Evolutionary conservation across 495 filamentous ascomycete genomes (phyloP), one percentile per base, ranked within the genome.

Genomic region (Letharia lupina): DNA sequence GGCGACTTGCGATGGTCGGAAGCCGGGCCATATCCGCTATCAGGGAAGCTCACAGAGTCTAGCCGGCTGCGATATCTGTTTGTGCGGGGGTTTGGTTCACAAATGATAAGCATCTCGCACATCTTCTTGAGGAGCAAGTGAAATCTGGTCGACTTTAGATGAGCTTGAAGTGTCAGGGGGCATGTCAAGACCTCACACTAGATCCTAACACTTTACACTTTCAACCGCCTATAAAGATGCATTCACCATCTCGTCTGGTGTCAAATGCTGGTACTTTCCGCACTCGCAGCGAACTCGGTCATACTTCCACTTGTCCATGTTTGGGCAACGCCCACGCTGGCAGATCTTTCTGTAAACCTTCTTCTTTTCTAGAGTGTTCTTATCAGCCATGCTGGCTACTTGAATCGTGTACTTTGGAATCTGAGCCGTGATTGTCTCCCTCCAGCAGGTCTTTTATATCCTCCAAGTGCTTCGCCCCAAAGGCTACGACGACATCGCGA

Each of bases 1-100:
- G 54, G 54, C 54, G 54, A 57, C 33, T 57, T 37, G 54, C 54
- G 54, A 16, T 37, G 28, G 33, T 35, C 54, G 54, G 50, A 31
- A 54, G n/a, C 2, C 2, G 12, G 11, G 50, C 13, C 54, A 37
- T 57, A 35, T 37, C 54, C 54, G 54, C 54, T 8, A 35, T 37
- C n/a, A 37, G 33, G n/a, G 28, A 39, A 57, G 3, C 7, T 15
- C 3, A 10, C 4, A 33, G 10, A 31, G 31, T 15, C 18, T 56
- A 18, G 31, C 52, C 12, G 15, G 6, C 28, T 56, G 10, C 8
- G 0, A 45, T 28, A 28, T 28, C 23, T 28, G 23, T 28, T 28
- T 28, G 23, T 28, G 23, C 23, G 23, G 23, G 23, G 23, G 23
- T 28, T 28, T 28, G 23, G 1, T 28, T 28, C 23, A 28, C 23